Conservation (phyloP, 169 alveolate species). For the Plasmodium cynomolgi region DNA sequence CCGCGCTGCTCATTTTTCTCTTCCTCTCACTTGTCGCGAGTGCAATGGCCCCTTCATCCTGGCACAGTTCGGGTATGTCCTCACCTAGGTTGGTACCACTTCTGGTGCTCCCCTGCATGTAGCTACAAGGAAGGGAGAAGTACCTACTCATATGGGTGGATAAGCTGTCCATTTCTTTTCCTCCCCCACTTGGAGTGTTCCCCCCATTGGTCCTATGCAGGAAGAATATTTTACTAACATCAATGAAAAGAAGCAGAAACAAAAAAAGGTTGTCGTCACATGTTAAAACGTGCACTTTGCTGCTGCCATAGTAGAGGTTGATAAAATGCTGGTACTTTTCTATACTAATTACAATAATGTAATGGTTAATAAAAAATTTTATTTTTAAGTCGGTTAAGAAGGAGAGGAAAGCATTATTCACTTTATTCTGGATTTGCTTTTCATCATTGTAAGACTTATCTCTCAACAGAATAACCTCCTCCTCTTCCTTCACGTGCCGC, state of each 20-base stretch:
- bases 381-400: constrained; percentile 45
- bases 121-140: not conserved
- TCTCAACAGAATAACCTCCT: not conserved
- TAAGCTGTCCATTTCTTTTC: not conserved
- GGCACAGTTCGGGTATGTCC: not conserved
- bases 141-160: not conserved
- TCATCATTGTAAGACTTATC: not conserved
- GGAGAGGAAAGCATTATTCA: constrained; percentile 23
- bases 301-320: constrained; percentile 20
- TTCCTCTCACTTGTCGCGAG: not conserved
- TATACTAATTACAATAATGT: constrained; percentile 35
- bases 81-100: not conserved
- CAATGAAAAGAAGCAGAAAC: constrained; percentile 28
- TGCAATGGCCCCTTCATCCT: not conserved
- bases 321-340: constrained; percentile 41
- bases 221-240: constrained; percentile 67
- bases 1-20: not conserved
- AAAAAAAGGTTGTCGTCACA: constrained; percentile 15
- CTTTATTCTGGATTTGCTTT: not conserved
- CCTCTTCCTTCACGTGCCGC: constrained; percentile 6
- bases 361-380: constrained; percentile 64
- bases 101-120: not conserved
- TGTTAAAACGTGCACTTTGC: not conserved
- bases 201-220: not conserved
- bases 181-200: not conserved